Conservation (phyloP, 2,329 filamentous ascomycete genomes). For the Colletotrichum camelliae region DNA sequence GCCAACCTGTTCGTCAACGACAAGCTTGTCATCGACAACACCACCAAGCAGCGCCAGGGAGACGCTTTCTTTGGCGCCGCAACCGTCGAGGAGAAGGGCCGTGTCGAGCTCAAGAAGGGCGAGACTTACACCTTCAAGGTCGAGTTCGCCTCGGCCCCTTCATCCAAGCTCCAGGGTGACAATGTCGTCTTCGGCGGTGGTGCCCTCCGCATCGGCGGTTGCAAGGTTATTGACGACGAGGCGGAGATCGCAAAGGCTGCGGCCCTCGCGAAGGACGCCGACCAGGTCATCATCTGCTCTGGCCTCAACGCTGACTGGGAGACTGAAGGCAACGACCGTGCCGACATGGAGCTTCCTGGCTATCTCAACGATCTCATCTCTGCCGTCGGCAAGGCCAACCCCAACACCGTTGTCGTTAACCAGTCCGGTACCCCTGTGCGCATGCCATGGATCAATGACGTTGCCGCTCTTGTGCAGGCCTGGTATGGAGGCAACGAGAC, state of each 20-base stretch:
- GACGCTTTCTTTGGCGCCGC: constrained; percentile 70
- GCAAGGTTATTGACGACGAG: constrained; percentile 60
- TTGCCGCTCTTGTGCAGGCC: constrained; percentile 68
- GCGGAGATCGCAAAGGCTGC: constrained; percentile 71
- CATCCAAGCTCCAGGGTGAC: constrained; percentile 57
- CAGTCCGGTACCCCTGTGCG: constrained; percentile 74
- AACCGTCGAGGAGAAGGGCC: constrained; percentile 67
- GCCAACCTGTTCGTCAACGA: constrained; percentile 70
- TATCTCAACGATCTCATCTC: constrained; percentile 71
- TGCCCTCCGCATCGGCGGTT: constrained; percentile 67
- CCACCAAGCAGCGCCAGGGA: constrained; percentile 65
- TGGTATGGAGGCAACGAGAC: constrained; percentile 82
- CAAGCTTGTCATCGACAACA: constrained; percentile 68
- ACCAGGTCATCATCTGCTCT: constrained; percentile 79
- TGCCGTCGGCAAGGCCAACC: constrained; percentile 67
- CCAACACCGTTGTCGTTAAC: constrained; percentile 70
- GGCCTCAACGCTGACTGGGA: constrained; percentile 78
- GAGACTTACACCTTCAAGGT: constrained; percentile 64
- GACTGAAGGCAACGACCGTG: constrained; percentile 74
- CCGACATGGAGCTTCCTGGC: constrained; percentile 74
- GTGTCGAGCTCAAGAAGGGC: constrained; percentile 62
- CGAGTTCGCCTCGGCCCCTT: constrained; percentile 64
- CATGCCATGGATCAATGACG: constrained; percentile 65
- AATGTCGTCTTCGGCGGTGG: constrained; percentile 61
- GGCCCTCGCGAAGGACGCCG: constrained; percentile 69